Evolutionary conservation across 768 basidiomycete genomes (phyloP).

Genomic region (Russula foetens): DNA sequence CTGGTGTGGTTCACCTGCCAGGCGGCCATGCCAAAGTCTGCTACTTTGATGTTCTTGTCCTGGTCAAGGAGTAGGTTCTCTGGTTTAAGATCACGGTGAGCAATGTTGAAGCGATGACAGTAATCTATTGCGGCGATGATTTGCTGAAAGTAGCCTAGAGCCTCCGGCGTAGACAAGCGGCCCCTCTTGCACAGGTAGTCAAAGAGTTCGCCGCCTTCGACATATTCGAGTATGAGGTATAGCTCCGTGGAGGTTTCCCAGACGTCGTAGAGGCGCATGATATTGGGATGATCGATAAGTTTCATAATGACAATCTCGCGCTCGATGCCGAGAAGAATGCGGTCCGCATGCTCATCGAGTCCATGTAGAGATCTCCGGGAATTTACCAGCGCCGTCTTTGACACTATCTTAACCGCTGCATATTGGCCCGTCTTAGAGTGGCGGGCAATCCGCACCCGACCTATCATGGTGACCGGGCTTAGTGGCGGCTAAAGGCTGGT

Average conservation of each 20-base stretch:
- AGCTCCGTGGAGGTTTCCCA: slow-evolving; percentile 90
- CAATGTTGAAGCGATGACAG: slow-evolving; percentile 90
- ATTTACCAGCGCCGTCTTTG: slow-evolving; percentile 57
- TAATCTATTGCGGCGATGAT: slow-evolving; percentile 89
- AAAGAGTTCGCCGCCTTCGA: slow-evolving; percentile 92
- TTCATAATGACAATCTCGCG: slow-evolving; percentile 98
- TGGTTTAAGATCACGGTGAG: slow-evolving; percentile 85
- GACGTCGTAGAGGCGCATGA: slow-evolving; percentile 92
- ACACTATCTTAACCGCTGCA: slow-evolving; percentile 92
- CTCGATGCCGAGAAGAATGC: slow-evolving; percentile 72
- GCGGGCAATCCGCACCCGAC: slow-evolving; percentile 83
- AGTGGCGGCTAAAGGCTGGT: neutral
- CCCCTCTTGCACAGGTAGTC: slow-evolving; percentile 83
- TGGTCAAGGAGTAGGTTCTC: slow-evolving; percentile 87
- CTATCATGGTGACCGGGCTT: slow-evolving; percentile 32
- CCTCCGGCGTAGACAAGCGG: slow-evolving; percentile 60
- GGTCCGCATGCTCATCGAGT: slow-evolving; percentile 67
- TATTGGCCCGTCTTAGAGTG: slow-evolving; percentile 83
- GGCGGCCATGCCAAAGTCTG: slow-evolving; percentile 96
- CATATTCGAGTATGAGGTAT: slow-evolving; percentile 90
- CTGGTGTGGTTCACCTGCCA: slow-evolving; percentile 63
- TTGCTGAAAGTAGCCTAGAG: slow-evolving; percentile 84
- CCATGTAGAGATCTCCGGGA: slow-evolving; percentile 62
- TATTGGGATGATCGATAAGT: slow-evolving; percentile 89
- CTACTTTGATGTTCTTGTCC: slow-evolving; percentile 84